Evolutionary conservation across 148 eudicot species (phyloP).

Genomic region (Rhododendron henanense): DNA sequence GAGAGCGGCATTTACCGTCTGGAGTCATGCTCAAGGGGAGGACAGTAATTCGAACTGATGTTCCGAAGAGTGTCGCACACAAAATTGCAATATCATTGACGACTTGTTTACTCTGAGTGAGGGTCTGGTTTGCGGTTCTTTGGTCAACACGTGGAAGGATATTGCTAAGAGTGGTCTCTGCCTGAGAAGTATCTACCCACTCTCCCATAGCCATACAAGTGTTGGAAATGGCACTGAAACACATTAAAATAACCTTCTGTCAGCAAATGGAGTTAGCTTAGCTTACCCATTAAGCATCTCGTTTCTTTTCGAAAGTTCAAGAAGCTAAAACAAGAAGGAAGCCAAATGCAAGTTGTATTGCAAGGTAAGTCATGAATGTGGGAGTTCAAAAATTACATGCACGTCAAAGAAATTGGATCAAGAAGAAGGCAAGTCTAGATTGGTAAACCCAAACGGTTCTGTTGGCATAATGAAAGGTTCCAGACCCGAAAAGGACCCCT

Average conservation of each 20-base stretch:
- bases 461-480: background rate
- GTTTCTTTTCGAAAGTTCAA: background rate
- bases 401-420: background rate
- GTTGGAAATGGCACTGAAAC: conserved; percentile 68
- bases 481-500: background rate
- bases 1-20: conserved; percentile 53
- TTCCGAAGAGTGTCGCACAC: conserved; percentile 64
- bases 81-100: conserved; percentile 61
- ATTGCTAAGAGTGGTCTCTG: conserved; percentile 90
- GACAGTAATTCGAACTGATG: conserved; percentile 57
- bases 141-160: conserved; percentile 92
- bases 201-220: conserved; percentile 96
- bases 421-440: background rate
- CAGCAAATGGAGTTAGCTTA: background rate
- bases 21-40: conserved; percentile 66
- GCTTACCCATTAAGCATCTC: background rate
- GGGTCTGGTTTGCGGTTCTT: conserved; percentile 70
- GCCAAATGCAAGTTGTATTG: background rate
- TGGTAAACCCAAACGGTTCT: background rate
- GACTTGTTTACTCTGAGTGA: conserved; percentile 65
- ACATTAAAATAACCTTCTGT: background rate
- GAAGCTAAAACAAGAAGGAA: background rate
- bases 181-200: conserved; percentile 88
- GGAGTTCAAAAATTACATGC: background rate
- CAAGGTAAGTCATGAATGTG: too few relatives aligned